Base-by-base conservation (phyloP, 1,139 yeast genomes). In the Yamadazyma mexicana region DNA sequence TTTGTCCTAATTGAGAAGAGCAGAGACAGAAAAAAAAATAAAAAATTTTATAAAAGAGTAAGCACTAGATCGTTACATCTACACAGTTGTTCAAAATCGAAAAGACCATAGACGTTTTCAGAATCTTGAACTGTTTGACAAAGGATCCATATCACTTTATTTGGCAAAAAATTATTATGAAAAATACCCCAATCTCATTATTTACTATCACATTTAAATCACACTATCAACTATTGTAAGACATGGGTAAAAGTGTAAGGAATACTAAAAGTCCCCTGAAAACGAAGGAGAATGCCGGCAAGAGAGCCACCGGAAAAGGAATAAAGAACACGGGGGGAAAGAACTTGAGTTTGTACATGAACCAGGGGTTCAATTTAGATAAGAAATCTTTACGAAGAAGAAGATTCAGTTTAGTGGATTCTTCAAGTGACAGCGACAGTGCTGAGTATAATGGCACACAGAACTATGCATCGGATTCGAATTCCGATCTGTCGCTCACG, bases 331-430 rank as follows among this genome's bases (percentile, higher is more conserved):
- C 29, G 12, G 71, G 70, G 2, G 74, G 75, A 12, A 70, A 70
- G 51, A 62, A 62, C 32, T 50, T 66, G 37, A 61, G 61, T 35
- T 47, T 57, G 17, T 58, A 60, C 38, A 56, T 52, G 45, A 52
- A 49, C 9, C 44, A 45, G 32, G 47, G 46, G 14, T 46, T 46
- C 22, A 38, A 42, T 20, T 28, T 43, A 29, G 34, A 36, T 6
- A 31, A 40, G 15, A 28, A 33, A 25, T 20, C 38, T n/a, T 25
- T 30, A 33, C 39, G 47, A 20, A 39, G 37, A 38, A 45, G 79
- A 37, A 53, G 76, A 39, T 73, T 75, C 47, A 74, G 79, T 50
- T 61, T 77, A 17, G 70, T 64, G 2, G 66, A 62, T 31, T 20
- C 22, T 20, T 63, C 71, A 4, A 47, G 48, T n/a, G 53, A 45